A percentile compares a stretch with the other conserved stretches of the same genome.
These are phyloP conservation scores for Prunus fruticosa DNA, from an alignment of 306 rosid species.

Conservation along the genomic window DNA sequence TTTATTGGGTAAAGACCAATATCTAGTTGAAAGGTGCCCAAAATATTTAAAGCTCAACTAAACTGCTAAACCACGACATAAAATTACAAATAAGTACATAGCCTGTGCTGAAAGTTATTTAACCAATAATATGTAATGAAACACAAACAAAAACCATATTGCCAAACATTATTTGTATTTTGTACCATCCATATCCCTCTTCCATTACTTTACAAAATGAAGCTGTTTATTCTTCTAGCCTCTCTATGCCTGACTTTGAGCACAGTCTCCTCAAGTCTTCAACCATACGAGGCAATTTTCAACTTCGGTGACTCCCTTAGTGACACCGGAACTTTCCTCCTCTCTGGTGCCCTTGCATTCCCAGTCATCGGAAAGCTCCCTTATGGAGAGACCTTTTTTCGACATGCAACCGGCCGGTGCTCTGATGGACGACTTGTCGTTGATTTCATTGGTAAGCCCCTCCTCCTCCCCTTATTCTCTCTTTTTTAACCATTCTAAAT, in stretches of 20 bases:
- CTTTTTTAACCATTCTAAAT: no score
- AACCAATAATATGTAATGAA: no score
- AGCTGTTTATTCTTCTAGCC: neutral
- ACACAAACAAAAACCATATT: neutral
- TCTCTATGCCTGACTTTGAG: neutral
- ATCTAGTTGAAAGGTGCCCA: neutral
- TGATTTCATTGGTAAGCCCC: conserved; percentile 59
- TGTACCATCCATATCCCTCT: no score
- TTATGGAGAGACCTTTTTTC: conserved; percentile 69
- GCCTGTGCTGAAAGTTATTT: no score
- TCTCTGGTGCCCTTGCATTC: conserved; percentile 41
- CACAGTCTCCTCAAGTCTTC: conserved; percentile 21
- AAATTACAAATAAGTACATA: neutral
- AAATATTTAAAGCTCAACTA: no score
- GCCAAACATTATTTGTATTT: neutral
- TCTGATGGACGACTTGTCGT: conserved; percentile 66
- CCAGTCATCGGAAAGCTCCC: conserved; percentile 58
- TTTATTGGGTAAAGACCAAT: neutral
- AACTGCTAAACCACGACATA: neutral
- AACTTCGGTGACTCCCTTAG: conserved; percentile 82
- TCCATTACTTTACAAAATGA: neutral
- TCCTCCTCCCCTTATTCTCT: neutral
- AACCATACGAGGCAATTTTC: conserved; percentile 48
- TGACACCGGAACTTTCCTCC: conserved; percentile 70
- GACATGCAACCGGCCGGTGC: conserved; percentile 64